These are phyloP conservation scores for Dictyostelium firmibasis DNA, from an alignment of 78 protist species.

Conservation along the genomic window DNA sequence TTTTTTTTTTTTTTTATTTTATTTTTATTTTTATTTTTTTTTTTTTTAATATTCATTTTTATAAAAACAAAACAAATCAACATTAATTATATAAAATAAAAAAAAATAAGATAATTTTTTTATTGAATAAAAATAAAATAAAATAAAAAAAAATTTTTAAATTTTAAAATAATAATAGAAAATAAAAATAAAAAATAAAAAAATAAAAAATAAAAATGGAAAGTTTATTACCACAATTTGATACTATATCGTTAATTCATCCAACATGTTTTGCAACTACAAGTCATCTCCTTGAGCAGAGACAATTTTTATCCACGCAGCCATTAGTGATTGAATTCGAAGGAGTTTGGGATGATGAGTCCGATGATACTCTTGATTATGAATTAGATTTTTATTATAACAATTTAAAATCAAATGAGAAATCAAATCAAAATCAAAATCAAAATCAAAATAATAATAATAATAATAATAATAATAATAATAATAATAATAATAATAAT, in stretches of 20 bases:
- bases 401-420: not conserved
- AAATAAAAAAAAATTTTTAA: too few relatives aligned
- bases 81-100: too few relatives aligned
- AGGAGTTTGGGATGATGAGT: not conserved
- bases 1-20: too few relatives aligned
- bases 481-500: not conserved
- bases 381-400: not conserved
- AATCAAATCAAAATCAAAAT: not conserved
- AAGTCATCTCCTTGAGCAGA: constrained; percentile 27
- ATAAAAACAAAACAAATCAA: too few relatives aligned
- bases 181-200: not conserved
- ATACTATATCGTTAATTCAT: constrained; percentile 30
- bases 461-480: too few relatives aligned
- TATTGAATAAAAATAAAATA: too few relatives aligned
- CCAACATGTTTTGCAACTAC: constrained; percentile 31
- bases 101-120: too few relatives aligned
- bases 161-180: not conserved
- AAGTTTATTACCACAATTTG: constrained; percentile 33
- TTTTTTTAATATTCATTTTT: too few relatives aligned
- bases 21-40: too few relatives aligned
- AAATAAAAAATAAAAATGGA: constrained; percentile 14
- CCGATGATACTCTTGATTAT: not conserved
- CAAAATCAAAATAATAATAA: too few relatives aligned
- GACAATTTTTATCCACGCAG: constrained; percentile 8
- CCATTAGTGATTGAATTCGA: constrained; percentile 26